Evolutionary conservation across 345 rosid genomes (phyloP).

Genomic region (Pugionium cornutum): DNA sequence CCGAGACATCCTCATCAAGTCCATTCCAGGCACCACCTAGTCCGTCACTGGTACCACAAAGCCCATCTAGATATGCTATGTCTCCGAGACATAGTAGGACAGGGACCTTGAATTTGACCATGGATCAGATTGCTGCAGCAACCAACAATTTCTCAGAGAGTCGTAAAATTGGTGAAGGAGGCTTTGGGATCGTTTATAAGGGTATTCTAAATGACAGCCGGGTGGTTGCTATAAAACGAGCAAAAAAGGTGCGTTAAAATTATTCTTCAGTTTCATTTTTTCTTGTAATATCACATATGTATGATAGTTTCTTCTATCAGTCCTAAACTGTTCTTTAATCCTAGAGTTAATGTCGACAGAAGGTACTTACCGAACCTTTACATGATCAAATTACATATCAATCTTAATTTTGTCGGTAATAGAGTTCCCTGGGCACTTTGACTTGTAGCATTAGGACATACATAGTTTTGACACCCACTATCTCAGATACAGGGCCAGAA

Average conservation of each 20-base stretch:
- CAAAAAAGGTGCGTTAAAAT: slow-evolving; percentile 68
- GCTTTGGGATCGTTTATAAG: slow-evolving; percentile 86
- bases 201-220: slow-evolving; percentile 69
- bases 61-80: slow-evolving; percentile 75
- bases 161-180: slow-evolving; percentile 83
- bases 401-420: neutral
- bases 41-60: too few relatives aligned
- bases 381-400: too few relatives aligned
- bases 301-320: neutral
- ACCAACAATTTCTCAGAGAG: slow-evolving; percentile 67
- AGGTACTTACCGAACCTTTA: neutral
- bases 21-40: too few relatives aligned
- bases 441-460: too few relatives aligned
- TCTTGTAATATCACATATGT: neutral
- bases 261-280: slow-evolving; percentile 8
- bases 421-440: neutral
- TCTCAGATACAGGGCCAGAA: neutral
- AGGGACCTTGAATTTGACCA: slow-evolving; percentile 63
- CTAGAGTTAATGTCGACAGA: neutral
- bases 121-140: slow-evolving; percentile 61
- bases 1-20: slow-evolving; percentile 71
- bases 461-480: neutral
- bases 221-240: slow-evolving; percentile 93
- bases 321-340: neutral
- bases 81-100: slow-evolving; percentile 70